Conservation (phyloP, 2,329 filamentous ascomycete genomes). For the Sarocladium strictum region DNA sequence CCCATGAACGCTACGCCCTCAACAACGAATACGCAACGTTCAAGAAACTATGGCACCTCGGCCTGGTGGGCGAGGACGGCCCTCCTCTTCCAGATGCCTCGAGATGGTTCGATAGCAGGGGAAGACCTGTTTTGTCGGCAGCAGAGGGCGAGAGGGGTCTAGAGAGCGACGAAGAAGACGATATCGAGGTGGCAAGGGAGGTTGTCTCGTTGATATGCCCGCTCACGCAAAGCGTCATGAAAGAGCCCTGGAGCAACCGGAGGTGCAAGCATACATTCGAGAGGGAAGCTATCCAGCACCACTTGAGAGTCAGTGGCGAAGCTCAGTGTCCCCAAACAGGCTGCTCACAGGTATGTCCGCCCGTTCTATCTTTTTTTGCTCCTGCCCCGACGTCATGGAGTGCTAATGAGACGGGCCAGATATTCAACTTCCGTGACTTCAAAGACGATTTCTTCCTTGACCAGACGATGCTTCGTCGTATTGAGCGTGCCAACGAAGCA, state of each 20-base stretch:
- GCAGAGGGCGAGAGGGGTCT: constrained; percentile 3
- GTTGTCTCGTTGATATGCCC: constrained; percentile 64
- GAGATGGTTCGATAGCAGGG: constrained; percentile 46
- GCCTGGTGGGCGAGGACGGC: constrained; percentile 40
- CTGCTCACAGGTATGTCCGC: constrained; percentile 47
- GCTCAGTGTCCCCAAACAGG: constrained; percentile 60
- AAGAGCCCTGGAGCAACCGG: constrained; percentile 58
- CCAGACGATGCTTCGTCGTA: constrained; percentile 48
- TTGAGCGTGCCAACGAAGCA: constrained; percentile 46
- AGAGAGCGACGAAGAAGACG: constrained; percentile 33
- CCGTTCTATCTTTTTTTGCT: not conserved
- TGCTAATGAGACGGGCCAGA: too few species aligned
- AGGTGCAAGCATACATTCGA: constrained; percentile 72
- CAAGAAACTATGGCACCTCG: constrained; percentile 52
- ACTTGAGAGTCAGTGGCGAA: constrained; percentile 35
- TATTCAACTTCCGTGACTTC: constrained; percentile 27
- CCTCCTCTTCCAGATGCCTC: constrained; percentile 46
- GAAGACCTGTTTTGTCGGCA: constrained; percentile 32
- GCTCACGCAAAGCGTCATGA: constrained; percentile 57
- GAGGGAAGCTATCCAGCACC: constrained; percentile 54
- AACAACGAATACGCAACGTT: constrained; percentile 57
- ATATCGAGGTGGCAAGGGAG: constrained; percentile 60
- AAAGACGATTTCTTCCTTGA: constrained; percentile 50
- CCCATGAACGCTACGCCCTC: constrained; percentile 43
- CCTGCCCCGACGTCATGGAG: not conserved